phyloP scores from a whole-genome alignment of 2,329 filamentous ascomycete species.

The Xylaria sp. region DNA sequence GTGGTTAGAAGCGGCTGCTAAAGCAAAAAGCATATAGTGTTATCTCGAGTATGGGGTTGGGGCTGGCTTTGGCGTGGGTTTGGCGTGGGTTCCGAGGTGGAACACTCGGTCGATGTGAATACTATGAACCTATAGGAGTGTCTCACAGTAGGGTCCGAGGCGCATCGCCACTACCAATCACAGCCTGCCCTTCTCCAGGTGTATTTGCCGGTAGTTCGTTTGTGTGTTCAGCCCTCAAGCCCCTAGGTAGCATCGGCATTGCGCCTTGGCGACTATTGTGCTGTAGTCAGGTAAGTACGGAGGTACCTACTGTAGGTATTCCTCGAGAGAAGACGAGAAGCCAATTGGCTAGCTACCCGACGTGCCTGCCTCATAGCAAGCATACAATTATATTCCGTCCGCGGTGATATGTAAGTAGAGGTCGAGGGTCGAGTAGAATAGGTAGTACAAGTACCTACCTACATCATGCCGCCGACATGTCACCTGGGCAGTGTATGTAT shows the following conservation, averaged over 20 bases:
- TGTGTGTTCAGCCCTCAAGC: not conserved
- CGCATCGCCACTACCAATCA: not conserved
- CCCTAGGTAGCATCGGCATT: constrained; percentile 2
- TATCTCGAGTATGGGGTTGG: constrained; percentile 15
- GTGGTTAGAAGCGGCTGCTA: constrained; percentile 18
- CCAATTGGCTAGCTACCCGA: too few species aligned
- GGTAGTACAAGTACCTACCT: too few species aligned
- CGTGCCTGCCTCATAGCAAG: too few species aligned
- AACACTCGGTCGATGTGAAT: not conserved
- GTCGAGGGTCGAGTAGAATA: too few species aligned
- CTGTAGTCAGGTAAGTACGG: not conserved
- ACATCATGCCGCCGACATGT: too few species aligned
- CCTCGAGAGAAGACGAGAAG: not conserved
- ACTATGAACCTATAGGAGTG: not conserved
- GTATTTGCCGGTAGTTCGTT: not conserved
- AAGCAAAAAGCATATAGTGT: constrained; percentile 16
- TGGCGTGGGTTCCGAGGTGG: not conserved
- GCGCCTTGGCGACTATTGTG: not conserved
- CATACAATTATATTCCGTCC: too few species aligned
- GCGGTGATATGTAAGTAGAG: too few species aligned
- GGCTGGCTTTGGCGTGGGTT: not conserved
- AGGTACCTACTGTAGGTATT: not conserved
- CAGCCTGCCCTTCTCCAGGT: not conserved
- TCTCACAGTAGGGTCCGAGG: not conserved
- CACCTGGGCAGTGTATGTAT: too few species aligned